Percentiles rank a stretch among this genome's conserved stretches.
Conservation (phyloP, 768 basidiomycete genomes). For the Amanita subjunquillea region DNA sequence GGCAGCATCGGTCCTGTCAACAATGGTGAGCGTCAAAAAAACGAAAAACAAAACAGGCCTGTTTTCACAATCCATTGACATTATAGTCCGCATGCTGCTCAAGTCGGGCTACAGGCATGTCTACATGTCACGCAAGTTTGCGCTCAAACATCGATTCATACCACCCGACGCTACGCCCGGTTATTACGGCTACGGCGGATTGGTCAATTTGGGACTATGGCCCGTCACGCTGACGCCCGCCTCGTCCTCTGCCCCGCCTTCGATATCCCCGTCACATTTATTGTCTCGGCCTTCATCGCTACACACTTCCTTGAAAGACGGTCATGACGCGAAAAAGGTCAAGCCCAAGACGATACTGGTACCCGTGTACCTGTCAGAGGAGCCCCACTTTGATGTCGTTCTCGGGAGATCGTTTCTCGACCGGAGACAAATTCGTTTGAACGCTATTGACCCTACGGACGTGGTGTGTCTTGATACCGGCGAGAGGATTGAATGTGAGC, state of each 20-base stretch:
- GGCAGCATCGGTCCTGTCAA: conserved; percentile 88
- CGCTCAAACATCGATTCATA: conserved; percentile 78
- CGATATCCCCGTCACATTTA: conserved; percentile 5
- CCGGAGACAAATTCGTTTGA: conserved; percentile 73
- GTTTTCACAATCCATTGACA: background rate
- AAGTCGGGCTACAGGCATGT: conserved; percentile 89
- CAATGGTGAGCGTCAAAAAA: conserved; percentile 40
- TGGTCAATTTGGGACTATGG: conserved; percentile 79
- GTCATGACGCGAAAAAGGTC: conserved; percentile 6
- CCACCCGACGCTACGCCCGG: conserved; percentile 82
- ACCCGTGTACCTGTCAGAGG: conserved; percentile 83
- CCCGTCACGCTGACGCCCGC: conserved; percentile 63
- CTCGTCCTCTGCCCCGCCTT: conserved; percentile 20
- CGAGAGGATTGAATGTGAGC: conserved; percentile 84
- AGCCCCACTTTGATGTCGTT: conserved; percentile 92
- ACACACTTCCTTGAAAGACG: background rate
- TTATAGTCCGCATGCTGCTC: conserved; percentile 81
- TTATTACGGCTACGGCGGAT: conserved; percentile 86
- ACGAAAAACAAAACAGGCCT: background rate
- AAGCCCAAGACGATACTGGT: conserved; percentile 32
- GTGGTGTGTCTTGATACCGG: conserved; percentile 89
- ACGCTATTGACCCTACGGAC: conserved; percentile 76
- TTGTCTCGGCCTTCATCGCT: conserved; percentile 4
- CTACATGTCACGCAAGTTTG: conserved; percentile 93
- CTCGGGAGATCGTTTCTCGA: conserved; percentile 82